Conservation (phyloP, 2,329 filamentous ascomycete genomes). For the Clonostachys rhizophaga region DNA sequence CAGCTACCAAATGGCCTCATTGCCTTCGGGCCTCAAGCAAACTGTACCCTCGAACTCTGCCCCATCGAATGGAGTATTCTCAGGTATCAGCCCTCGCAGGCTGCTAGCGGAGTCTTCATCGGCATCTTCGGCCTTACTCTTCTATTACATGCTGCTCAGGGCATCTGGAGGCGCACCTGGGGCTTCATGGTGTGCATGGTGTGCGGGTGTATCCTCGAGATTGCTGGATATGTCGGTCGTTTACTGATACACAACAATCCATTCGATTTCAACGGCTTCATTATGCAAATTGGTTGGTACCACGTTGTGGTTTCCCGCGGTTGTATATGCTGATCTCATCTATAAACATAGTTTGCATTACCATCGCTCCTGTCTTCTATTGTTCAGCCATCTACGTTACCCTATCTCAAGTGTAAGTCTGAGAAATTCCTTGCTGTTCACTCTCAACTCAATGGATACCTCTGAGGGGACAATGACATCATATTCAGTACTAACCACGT, state of each 20-base stretch:
- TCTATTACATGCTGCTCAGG: constrained; percentile 28
- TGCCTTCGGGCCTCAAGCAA: constrained; percentile 33
- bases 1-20: constrained; percentile 8
- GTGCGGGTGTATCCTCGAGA: constrained; percentile 48
- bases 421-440: too few relatives aligned
- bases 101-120: constrained; percentile 40
- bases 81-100: constrained; percentile 30
- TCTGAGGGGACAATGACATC: too few relatives aligned
- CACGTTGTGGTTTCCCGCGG: too few relatives aligned
- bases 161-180: constrained; percentile 30
- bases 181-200: constrained; percentile 43
- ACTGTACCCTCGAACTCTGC: constrained; percentile 41
- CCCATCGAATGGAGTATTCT: constrained; percentile 32
- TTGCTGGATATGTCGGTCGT: constrained; percentile 56
- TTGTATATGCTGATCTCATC: background rate
- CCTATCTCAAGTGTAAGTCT: constrained; percentile 16
- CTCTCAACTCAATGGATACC: constrained; percentile 12
- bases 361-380: constrained; percentile 20
- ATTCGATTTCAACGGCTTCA: constrained; percentile 50
- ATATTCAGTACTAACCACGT: too few relatives aligned
- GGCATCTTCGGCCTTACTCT: constrained; percentile 35
- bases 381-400: constrained; percentile 18
- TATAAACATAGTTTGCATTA: constrained; percentile 18
- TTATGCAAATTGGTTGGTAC: constrained; percentile 55
- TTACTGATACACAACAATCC: constrained; percentile 46